These are phyloP conservation scores for Discostella stelligera DNA, from an alignment of 352 stramenopile species.

Conservation along the genomic window DNA sequence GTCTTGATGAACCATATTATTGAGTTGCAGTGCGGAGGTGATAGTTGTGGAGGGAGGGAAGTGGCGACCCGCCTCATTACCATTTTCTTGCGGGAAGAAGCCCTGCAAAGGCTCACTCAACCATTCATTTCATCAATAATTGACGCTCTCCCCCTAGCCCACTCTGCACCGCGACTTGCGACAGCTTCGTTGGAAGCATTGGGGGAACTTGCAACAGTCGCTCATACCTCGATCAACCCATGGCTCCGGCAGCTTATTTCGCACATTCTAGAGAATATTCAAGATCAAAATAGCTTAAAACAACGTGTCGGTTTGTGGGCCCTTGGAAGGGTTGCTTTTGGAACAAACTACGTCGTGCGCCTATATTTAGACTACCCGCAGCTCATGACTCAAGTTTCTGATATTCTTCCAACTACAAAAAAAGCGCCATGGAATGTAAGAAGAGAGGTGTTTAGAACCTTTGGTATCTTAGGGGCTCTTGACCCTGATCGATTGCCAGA, in stretches of 20 bases:
- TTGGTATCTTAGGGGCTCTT: slow-evolving; percentile 93
- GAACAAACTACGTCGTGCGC: slow-evolving; percentile 90
- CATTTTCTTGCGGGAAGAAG: slow-evolving; percentile 77
- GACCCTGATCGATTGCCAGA: slow-evolving; percentile 92
- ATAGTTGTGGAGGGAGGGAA: slow-evolving; percentile 82
- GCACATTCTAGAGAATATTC: slow-evolving; percentile 93
- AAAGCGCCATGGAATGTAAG: slow-evolving; percentile 89
- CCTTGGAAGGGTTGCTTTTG: slow-evolving; percentile 91
- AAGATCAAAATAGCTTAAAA: slow-evolving; percentile 95
- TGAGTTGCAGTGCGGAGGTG: slow-evolving; percentile 91
- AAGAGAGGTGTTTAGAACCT: slow-evolving; percentile 94
- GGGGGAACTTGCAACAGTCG: slow-evolving; percentile 90
- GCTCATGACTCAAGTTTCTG: slow-evolving; percentile 85
- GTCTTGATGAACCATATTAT: slow-evolving; percentile 94
- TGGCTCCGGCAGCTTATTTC: slow-evolving; percentile 94
- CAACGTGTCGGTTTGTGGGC: slow-evolving; percentile 93
- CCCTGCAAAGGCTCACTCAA: slow-evolving; percentile 79
- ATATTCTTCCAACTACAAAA: slow-evolving; percentile 91
- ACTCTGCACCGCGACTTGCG: slow-evolving; percentile 81
- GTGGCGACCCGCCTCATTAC: slow-evolving; percentile 84
- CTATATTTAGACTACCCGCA: slow-evolving; percentile 95
- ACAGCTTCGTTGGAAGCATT: slow-evolving; percentile 84
- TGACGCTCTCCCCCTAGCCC: slow-evolving; percentile 85
- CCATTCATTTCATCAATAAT: slow-evolving; percentile 89
- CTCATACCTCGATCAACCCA: slow-evolving; percentile 87